phyloP scores from a whole-genome alignment of 441 rosid genomes.

The Erodium moschatum region DNA sequence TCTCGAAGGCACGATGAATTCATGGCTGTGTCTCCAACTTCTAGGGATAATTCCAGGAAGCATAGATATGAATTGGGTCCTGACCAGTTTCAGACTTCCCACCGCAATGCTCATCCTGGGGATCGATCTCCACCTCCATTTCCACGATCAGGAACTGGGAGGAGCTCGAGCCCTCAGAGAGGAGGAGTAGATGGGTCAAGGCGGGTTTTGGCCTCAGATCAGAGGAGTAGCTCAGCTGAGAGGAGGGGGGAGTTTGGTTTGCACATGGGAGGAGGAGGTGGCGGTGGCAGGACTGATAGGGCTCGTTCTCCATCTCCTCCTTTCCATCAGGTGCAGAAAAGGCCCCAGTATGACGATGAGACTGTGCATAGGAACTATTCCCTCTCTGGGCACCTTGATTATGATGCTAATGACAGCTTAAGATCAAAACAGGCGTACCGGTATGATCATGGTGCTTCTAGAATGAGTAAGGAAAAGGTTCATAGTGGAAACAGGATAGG shows the following conservation, averaged over 20 bases:
- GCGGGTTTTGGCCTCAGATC: conserved; percentile 24
- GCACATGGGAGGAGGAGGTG: conserved; percentile 25
- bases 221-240: conserved; percentile 26
- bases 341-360: conserved; percentile 29
- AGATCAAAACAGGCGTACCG: conserved; percentile 28
- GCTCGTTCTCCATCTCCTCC: conserved; percentile 27
- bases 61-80: conserved; percentile 24
- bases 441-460: conserved; percentile 29
- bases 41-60: conserved; percentile 22
- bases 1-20: conserved; percentile 37
- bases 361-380: conserved; percentile 28
- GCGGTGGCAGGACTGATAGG: conserved; percentile 23
- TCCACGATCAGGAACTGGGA: neutral
- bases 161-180: conserved; percentile 39
- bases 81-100: conserved; percentile 22
- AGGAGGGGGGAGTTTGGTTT: conserved; percentile 25
- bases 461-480: conserved; percentile 32
- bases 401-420: conserved; percentile 24
- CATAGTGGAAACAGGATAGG: conserved; percentile 27
- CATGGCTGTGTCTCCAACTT: conserved; percentile 20
- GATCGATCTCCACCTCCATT: conserved; percentile 28
- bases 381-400: conserved; percentile 24
- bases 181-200: conserved; percentile 27
- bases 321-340: conserved; percentile 23
- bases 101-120: conserved; percentile 14